A percentile compares a stretch with the other conserved stretches of the same genome.
Evolutionary conservation across 768 basidiomycete species (phyloP).

Genomic region (Phallus indusiatus): DNA sequence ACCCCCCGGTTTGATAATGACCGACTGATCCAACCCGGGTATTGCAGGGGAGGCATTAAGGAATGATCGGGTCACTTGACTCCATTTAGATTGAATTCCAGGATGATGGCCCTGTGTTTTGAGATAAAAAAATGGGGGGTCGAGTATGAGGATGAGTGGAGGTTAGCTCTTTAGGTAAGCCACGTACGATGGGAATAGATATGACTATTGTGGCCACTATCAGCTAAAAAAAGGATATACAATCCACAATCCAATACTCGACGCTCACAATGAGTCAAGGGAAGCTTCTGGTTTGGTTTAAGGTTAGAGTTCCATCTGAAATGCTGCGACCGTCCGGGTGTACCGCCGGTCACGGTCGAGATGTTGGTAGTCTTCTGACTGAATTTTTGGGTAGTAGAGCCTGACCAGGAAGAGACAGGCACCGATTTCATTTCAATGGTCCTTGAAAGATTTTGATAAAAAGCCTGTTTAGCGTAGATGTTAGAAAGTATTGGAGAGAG

Average conservation of each 20-base stretch:
- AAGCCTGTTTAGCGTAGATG: no score
- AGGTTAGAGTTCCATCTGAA: not conserved
- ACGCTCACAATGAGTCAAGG: not conserved
- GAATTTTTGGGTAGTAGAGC: no score
- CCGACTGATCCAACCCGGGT: slow-evolving; percentile 48
- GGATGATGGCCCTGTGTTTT: slow-evolving; percentile 14
- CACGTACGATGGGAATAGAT: slow-evolving; percentile 3
- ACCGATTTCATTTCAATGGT: no score
- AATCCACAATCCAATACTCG: not conserved
- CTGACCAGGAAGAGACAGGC: no score
- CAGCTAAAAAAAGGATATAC: not conserved
- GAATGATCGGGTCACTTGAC: slow-evolving; percentile 21
- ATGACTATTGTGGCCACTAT: not conserved
- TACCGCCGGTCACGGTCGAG: not conserved
- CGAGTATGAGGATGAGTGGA: no score
- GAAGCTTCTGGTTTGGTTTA: not conserved
- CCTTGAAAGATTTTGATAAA: no score
- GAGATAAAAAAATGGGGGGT: not conserved
- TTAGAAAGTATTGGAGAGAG: no score
- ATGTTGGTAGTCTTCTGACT: no score
- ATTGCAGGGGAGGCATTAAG: slow-evolving; percentile 23
- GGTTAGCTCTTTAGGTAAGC: no score
- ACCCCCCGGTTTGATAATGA: slow-evolving; percentile 50
- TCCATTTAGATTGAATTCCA: slow-evolving; percentile 18
- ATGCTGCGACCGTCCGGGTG: not conserved